Percentiles rank a stretch among this genome's conserved stretches.
phyloP scores from a whole-genome alignment of 108 stramenopile species.

The Nitzschia sp. region DNA sequence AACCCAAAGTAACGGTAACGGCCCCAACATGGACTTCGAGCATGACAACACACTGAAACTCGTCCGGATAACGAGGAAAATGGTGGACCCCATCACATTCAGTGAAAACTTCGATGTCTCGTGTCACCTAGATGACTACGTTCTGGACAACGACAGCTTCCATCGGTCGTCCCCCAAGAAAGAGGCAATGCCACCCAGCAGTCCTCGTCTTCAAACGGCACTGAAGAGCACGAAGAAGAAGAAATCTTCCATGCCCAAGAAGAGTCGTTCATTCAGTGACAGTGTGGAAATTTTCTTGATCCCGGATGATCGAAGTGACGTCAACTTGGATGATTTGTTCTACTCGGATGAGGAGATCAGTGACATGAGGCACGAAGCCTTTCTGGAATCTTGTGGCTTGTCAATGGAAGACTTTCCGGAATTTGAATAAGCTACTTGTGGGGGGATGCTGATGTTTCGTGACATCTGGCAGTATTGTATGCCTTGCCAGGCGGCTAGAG shows the following conservation, averaged over 20 bases:
- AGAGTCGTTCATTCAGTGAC: not conserved
- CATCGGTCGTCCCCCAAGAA: no score
- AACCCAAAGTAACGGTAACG: no score
- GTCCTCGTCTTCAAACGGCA: no score
- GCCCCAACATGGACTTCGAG: not conserved
- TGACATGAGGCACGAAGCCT: constrained; percentile 22
- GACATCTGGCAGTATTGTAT: no score
- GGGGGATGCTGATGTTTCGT: no score
- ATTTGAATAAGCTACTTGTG: no score
- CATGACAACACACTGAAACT: not conserved
- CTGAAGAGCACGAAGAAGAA: no score
- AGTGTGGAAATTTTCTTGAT: not conserved
- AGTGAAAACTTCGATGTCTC: not conserved
- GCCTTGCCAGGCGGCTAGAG: no score
- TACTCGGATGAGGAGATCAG: constrained; percentile 12
- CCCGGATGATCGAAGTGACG: not conserved
- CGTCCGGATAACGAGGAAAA: not conserved
- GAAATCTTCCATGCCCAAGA: no score
- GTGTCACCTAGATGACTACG: not conserved
- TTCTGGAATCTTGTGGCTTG: constrained; percentile 16
- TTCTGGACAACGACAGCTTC: not conserved
- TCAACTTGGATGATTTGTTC: constrained; percentile 10
- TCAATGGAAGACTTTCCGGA: constrained; percentile 3
- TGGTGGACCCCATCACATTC: not conserved
- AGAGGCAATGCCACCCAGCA: no score